Percentiles rank a stretch among this genome's conserved stretches.
Evolutionary conservation across 129 eudicot genomes (phyloP).

Genomic region (Lactuca saligna): DNA sequence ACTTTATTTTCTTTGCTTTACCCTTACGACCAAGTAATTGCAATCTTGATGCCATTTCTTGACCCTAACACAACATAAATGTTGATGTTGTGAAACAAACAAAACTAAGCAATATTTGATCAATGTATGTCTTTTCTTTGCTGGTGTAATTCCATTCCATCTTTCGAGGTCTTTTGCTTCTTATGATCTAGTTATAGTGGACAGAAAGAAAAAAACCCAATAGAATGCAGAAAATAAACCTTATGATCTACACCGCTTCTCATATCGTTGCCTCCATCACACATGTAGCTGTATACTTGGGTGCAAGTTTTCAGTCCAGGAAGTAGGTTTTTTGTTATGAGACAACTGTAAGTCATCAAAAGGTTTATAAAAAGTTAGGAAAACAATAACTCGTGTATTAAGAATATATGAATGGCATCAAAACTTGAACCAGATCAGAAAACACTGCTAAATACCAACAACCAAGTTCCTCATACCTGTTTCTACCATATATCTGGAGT

Average conservation of each 20-base stretch:
- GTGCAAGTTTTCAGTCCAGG: slow-evolving; percentile 68
- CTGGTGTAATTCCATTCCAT: too few species aligned
- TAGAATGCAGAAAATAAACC: slow-evolving; percentile 35
- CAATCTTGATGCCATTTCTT: slow-evolving; percentile 43
- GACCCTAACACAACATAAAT: slow-evolving; percentile 36
- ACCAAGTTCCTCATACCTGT: slow-evolving; percentile 43
- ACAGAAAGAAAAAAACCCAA: neutral
- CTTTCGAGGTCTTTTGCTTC: too few species aligned
- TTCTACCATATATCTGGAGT: slow-evolving; percentile 72
- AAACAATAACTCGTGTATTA: neutral
- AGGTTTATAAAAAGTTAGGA: slow-evolving; percentile 17
- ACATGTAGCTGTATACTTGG: slow-evolving; percentile 65
- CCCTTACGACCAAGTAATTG: slow-evolving; percentile 57
- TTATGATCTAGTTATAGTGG: too few species aligned
- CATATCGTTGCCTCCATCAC: slow-evolving; percentile 37
- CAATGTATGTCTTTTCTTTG: too few species aligned
- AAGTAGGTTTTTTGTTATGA: slow-evolving; percentile 69
- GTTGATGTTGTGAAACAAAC: neutral
- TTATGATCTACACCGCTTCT: slow-evolving; percentile 33
- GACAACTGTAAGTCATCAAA: slow-evolving; percentile 57
- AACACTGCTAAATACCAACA: too few species aligned
- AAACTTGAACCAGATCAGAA: neutral
- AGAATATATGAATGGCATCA: neutral
- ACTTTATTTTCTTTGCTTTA: slow-evolving; percentile 52
- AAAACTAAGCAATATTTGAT: neutral